phyloP scores from a whole-genome alignment of 805 yeast genomes.

The Sporopachydermia lactativora region DNA sequence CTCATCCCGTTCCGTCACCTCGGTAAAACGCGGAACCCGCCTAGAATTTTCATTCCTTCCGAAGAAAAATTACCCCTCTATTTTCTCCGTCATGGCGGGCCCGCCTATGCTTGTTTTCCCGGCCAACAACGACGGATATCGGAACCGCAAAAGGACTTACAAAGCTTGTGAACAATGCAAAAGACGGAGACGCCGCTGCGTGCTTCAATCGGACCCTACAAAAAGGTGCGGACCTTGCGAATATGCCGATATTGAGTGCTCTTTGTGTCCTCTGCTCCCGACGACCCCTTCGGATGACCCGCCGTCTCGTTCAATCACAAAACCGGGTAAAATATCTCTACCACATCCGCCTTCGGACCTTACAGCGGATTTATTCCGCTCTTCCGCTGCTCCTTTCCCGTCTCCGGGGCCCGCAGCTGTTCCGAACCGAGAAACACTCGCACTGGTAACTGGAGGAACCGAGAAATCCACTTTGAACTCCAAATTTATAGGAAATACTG shows the following conservation, averaged over 20 bases:
- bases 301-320: neutral
- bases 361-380: neutral
- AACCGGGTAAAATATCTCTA: neutral
- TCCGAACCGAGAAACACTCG: neutral
- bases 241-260: conserved; percentile 18
- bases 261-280: conserved; percentile 7
- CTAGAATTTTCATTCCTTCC: neutral
- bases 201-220: conserved; percentile 2
- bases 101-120: conserved; percentile 26
- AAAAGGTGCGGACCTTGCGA: conserved; percentile 20
- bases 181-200: conserved; percentile 17
- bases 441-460: neutral
- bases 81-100: neutral
- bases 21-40: too few species aligned
- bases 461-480: neutral
- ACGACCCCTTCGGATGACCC: neutral
- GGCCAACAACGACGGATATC: conserved; percentile 26
- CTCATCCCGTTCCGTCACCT: too few species aligned
- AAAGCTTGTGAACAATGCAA: conserved; percentile 28
- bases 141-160: conserved; percentile 28
- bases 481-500: conserved; percentile 2
- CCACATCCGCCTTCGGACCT: neutral
- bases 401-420: neutral
- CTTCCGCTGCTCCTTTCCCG: neutral
- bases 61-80: neutral